These are phyloP conservation scores for Mrakia frigida DNA, from an alignment of 768 basidiomycete genomes.

Conservation along the genomic window DNA sequence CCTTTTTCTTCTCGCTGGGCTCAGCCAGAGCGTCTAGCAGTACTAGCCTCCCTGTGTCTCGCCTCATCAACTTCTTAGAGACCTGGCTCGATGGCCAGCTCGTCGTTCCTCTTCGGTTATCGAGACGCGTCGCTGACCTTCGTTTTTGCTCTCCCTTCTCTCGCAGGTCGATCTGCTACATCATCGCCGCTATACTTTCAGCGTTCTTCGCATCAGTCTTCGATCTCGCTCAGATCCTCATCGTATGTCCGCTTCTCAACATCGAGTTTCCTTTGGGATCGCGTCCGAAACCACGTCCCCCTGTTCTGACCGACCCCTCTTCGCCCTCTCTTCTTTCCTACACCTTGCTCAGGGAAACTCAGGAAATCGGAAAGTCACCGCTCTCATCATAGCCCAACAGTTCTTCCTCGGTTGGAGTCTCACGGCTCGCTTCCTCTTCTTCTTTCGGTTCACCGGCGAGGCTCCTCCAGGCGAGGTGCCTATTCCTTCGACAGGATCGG, in stretches of 20 bases:
- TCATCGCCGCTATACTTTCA: slow-evolving; percentile 5
- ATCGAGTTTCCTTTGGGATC: background rate
- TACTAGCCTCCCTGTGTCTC: no score
- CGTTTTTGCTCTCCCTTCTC: background rate
- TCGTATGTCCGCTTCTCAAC: background rate
- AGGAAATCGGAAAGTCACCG: background rate
- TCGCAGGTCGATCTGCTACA: slow-evolving; percentile 13
- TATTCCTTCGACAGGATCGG: background rate
- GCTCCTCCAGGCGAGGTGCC: slow-evolving; percentile 12
- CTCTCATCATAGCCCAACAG: slow-evolving; percentile 14
- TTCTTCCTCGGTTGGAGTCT: slow-evolving; percentile 1
- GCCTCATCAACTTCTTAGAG: no score
- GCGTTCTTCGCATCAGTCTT: slow-evolving; percentile 25
- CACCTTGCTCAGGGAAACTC: background rate
- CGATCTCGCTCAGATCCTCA: slow-evolving; percentile 17
- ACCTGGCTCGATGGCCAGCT: background rate
- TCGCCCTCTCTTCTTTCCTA: background rate
- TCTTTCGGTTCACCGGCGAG: background rate
- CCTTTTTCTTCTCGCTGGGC: no score
- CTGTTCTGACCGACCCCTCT: background rate
- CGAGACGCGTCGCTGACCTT: background rate
- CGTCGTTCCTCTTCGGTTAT: background rate
- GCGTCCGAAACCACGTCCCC: background rate
- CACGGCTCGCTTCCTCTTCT: background rate
- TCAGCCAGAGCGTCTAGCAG: no score